Evolutionary conservation across 352 stramenopile species (phyloP).

Genomic region (Thraustochytrium striatum): DNA sequence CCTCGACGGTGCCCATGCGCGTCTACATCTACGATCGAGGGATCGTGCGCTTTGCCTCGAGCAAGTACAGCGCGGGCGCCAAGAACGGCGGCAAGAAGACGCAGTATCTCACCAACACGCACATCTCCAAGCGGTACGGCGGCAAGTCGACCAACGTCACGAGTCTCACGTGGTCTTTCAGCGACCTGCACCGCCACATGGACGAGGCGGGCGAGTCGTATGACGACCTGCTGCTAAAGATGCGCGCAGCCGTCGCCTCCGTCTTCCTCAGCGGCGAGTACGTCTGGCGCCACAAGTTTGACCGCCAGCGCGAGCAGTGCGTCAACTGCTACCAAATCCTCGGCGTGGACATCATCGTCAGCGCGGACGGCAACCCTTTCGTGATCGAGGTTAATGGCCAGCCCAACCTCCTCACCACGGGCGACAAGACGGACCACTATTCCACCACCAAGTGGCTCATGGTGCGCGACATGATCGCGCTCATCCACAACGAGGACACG

Average conservation of each 20-base stretch:
- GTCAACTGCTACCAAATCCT: background rate
- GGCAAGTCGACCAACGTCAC: background rate
- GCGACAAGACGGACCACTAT: background rate
- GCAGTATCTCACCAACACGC: conserved; percentile 20
- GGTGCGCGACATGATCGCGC: background rate
- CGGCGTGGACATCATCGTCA: background rate
- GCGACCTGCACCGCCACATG: background rate
- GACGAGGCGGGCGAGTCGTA: background rate
- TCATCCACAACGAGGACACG: background rate
- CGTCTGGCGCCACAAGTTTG: background rate
- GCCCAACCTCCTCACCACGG: background rate
- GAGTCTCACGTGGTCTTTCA: conserved; percentile 19
- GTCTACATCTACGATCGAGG: conserved; percentile 82
- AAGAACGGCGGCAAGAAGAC: background rate
- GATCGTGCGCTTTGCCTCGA: conserved; percentile 78
- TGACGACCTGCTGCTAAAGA: background rate
- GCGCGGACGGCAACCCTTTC: background rate
- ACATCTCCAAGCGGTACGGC: conserved; percentile 7
- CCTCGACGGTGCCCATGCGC: conserved; percentile 72
- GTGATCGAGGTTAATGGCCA: background rate
- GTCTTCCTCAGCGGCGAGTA: background rate
- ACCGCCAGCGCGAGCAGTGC: background rate
- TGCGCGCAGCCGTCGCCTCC: background rate
- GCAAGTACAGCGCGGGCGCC: conserved; percentile 61
- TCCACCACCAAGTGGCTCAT: background rate